A percentile compares a stretch with the other conserved stretches of the same genome.
phyloP scores from a whole-genome alignment of 2,329 filamentous ascomycete genomes.

The Xylaria sp. region DNA sequence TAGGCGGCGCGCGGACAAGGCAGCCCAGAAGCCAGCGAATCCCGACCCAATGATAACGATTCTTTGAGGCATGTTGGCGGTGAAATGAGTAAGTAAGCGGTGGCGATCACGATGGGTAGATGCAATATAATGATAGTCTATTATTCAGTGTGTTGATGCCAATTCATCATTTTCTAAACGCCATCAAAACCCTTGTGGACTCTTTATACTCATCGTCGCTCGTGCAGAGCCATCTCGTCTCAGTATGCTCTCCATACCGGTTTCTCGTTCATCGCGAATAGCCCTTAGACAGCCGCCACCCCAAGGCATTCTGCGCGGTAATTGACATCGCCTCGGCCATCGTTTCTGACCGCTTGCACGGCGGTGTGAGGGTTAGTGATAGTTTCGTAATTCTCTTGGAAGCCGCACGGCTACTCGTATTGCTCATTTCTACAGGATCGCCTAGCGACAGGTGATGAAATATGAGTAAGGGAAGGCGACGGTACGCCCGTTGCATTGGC shows the following conservation, averaged over 20 bases:
- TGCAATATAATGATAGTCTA: background rate
- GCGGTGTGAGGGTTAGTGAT: background rate
- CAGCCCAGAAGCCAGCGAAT: constrained; percentile 37
- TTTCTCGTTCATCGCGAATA: constrained; percentile 17
- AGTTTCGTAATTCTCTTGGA: background rate
- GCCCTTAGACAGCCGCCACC: background rate
- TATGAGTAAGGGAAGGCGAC: constrained; percentile 14
- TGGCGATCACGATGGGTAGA: constrained; percentile 1
- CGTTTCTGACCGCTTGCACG: background rate
- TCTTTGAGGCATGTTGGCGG: constrained; percentile 31
- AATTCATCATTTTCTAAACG: background rate
- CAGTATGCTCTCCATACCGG: background rate
- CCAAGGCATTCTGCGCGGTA: constrained; percentile 16
- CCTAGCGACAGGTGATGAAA: background rate
- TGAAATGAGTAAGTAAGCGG: background rate
- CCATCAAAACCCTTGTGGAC: background rate
- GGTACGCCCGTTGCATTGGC: background rate
- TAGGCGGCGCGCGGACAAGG: constrained; percentile 33
- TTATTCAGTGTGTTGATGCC: background rate
- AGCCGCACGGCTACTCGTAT: constrained; percentile 19
- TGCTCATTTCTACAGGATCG: background rate
- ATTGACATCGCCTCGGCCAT: constrained; percentile 30
- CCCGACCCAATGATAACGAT: constrained; percentile 36
- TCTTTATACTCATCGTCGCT: constrained; percentile 28
- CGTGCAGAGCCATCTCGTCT: background rate